Percentiles rank a stretch among this genome's conserved stretches.
Evolutionary conservation across 768 basidiomycete species (phyloP).

Genomic region (Ramaria rubella): DNA sequence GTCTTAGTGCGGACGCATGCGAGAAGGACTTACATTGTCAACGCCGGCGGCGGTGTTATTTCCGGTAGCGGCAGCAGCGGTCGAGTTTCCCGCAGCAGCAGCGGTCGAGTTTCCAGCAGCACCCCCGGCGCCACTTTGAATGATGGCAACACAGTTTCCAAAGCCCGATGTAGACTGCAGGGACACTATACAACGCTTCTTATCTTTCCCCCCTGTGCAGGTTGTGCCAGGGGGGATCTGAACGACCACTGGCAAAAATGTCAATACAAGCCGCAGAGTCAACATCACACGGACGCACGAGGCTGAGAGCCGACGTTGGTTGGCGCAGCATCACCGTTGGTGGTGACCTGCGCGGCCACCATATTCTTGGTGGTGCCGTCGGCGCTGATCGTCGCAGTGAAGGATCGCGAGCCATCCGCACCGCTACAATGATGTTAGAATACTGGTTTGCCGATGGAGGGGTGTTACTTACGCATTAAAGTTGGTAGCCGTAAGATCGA

Average conservation of each 20-base stretch:
- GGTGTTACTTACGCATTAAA: constrained; percentile 42
- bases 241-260: constrained; percentile 27
- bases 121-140: constrained; percentile 24
- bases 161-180: constrained; percentile 46
- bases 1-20: too few species aligned
- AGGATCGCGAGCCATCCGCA: constrained; percentile 41
- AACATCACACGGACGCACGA: constrained; percentile 26
- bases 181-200: constrained; percentile 45
- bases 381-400: constrained; percentile 37
- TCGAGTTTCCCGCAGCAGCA: too few species aligned
- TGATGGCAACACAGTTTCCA: constrained; percentile 48
- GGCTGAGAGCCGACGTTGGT: constrained; percentile 17
- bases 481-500: constrained; percentile 36
- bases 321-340: constrained; percentile 32
- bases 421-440: constrained; percentile 24
- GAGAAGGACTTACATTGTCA: too few species aligned
- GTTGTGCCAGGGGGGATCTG: constrained; percentile 42
- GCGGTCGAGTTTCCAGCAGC: too few species aligned
- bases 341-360: constrained; percentile 30
- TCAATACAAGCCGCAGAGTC: background rate
- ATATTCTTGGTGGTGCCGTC: constrained; percentile 30
- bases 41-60: background rate
- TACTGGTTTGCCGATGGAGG: background rate
- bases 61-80: background rate
- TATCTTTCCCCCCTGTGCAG: constrained; percentile 42